Evolutionary conservation across 306 rosid genomes (phyloP), one percentile per base, ranked within the genome.

Genomic region (Trifolium fragiferum): DNA sequence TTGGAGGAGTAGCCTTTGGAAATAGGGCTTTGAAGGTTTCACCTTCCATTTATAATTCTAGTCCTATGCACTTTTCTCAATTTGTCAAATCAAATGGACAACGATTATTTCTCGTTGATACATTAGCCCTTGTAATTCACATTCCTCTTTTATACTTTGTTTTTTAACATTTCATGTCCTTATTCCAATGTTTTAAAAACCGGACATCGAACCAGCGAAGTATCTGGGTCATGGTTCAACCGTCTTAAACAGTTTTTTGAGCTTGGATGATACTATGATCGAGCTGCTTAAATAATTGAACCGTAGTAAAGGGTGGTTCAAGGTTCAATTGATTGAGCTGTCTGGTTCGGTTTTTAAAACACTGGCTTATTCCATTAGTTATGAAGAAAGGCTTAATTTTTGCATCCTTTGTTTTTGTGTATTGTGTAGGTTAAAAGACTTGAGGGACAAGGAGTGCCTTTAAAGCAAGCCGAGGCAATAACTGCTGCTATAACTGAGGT

Each of bases 401-500:
- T 6, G 44, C 10, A 8, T 2, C 23, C 5, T 60, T 54, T 38
- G 10, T 68, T 59, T 49, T 21, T 44, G 47, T 58, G 23, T 53
- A 9, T 32, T 71, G 11, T 81, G 4, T 80, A 94, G 97, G 97
- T 94, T 43, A 92, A 94, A 80, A 90, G 76, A 81, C 82, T 92
- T 64, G 99, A 94, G 84, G 90, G 90, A 32, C 87, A 89, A 84
- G 99, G 96, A 1, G 79, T 94, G 27, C 96, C 99, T 33, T 86
- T 91, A 1, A 79, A 88, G 57, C 97, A 94, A 41, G 96, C 99
- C 0, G 99, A 94, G 87, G 99, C 97, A 9, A 92, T 94, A 79
- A 94, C 95, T 10, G 87, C 89, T 81, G 92, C 92, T 69, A 92
- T 94, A 61, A 94, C 92, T 9, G 95, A 89, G 76, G 97, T 94